phyloP scores from a whole-genome alignment of 1,139 yeast genomes.

The Diutina rugosa region DNA sequence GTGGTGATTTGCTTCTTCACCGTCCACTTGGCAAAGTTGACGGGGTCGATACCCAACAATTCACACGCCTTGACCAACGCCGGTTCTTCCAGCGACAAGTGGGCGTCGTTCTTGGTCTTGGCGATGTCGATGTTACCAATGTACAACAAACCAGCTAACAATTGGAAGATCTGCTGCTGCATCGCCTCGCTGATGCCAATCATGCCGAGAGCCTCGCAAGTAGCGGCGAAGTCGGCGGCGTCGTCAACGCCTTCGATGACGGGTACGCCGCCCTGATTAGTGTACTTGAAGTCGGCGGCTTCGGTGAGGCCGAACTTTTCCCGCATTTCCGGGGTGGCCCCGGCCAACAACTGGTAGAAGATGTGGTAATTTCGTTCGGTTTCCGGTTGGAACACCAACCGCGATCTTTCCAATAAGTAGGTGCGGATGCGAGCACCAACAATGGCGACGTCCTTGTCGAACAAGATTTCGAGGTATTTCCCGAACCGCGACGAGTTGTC shows the following conservation, averaged over 20 bases:
- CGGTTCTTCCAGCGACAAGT: conserved; percentile 77
- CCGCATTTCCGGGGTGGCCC: conserved; percentile 53
- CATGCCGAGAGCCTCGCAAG: conserved; percentile 61
- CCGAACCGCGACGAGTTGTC: conserved; percentile 97
- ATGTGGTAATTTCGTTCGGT: conserved; percentile 91
- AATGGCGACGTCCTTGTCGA: conserved; percentile 60
- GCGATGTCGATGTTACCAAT: conserved; percentile 87
- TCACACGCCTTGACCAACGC: conserved; percentile 74
- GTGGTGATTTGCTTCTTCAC: conserved; percentile 86
- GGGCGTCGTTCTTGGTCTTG: conserved; percentile 78
- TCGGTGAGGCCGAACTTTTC: conserved; percentile 43
- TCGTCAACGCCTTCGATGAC: conserved; percentile 74
- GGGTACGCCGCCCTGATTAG: conserved; percentile 83
- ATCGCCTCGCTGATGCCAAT: conserved; percentile 57
- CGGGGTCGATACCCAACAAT: conserved; percentile 69
- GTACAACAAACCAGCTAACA: conserved; percentile 83
- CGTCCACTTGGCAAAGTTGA: conserved; percentile 78
- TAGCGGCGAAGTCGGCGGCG: conserved; percentile 57
- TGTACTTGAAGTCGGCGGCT: conserved; percentile 63
- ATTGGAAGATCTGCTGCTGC: conserved; percentile 60
- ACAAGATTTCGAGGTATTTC: conserved; percentile 83
- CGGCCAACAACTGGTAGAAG: conserved; percentile 81
- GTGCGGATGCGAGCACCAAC: conserved; percentile 94
- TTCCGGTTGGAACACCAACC: conserved; percentile 86
- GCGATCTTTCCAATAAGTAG: conserved; percentile 81